Evolutionary conservation across 306 rosid species (phyloP).

Genomic region (Prunus davidiana): DNA sequence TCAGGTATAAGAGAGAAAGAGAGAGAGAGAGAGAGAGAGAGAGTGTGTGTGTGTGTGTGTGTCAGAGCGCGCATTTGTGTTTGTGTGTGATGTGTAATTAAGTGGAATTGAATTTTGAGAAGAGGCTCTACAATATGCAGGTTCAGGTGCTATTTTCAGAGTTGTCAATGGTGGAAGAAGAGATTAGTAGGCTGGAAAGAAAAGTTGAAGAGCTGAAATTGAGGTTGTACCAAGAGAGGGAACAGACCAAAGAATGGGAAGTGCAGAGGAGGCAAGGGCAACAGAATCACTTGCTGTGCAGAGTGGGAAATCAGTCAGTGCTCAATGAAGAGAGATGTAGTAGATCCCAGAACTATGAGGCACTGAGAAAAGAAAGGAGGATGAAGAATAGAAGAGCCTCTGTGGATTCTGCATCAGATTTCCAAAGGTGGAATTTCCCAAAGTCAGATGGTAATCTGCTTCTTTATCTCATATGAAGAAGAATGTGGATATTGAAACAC

Average conservation of each 20-base stretch:
- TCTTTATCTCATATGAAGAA: background rate
- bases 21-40: too few relatives aligned
- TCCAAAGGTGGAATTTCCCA: slow-evolving; percentile 45
- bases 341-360: slow-evolving; percentile 48
- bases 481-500: too few relatives aligned
- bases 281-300: slow-evolving; percentile 28
- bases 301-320: slow-evolving; percentile 31
- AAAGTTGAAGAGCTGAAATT: slow-evolving; percentile 66
- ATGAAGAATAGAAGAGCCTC: slow-evolving; percentile 44
- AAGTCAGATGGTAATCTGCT: slow-evolving; percentile 46
- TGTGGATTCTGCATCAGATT: slow-evolving; percentile 50
- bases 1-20: slow-evolving; percentile 36
- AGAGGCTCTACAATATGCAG: slow-evolving; percentile 26
- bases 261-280: slow-evolving; percentile 34
- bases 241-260: slow-evolving; percentile 46
- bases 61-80: too few relatives aligned
- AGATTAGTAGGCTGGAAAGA: slow-evolving; percentile 62
- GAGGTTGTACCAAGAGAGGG: slow-evolving; percentile 49
- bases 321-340: slow-evolving; percentile 26
- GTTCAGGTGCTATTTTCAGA: slow-evolving; percentile 64
- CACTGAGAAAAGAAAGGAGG: slow-evolving; percentile 27
- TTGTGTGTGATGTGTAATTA: too few relatives aligned
- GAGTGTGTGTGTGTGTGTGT: too few relatives aligned
- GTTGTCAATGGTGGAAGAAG: slow-evolving; percentile 65
- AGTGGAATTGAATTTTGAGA: too few relatives aligned